Evolutionary conservation across 1,139 yeast genomes (phyloP).

Genomic region (Suhomyces anneliseae): DNA sequence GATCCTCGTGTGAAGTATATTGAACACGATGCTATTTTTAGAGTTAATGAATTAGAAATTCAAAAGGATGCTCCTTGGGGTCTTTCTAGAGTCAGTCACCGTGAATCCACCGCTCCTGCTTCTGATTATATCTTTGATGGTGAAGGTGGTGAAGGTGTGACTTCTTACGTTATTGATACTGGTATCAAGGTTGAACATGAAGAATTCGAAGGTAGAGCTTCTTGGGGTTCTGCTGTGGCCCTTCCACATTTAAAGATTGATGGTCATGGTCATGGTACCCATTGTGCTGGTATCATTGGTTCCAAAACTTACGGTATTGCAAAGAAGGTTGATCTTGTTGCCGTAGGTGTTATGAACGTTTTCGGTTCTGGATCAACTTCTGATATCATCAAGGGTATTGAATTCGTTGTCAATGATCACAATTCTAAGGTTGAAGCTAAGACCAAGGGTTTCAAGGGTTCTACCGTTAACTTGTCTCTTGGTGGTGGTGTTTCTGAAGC

Average conservation of each 20-base stretch:
- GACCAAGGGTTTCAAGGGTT: slow-evolving; percentile 44
- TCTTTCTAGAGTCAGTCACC: slow-evolving; percentile 36
- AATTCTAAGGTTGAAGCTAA: slow-evolving; percentile 27
- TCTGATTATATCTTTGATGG: slow-evolving; percentile 34
- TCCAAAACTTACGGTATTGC: slow-evolving; percentile 45
- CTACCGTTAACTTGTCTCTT: slow-evolving; percentile 45
- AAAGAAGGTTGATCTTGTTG: slow-evolving; percentile 42
- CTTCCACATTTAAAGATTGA: slow-evolving; percentile 37
- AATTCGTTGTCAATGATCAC: slow-evolving; percentile 42
- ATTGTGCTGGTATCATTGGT: slow-evolving; percentile 49
- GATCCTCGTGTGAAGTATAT: slow-evolving; percentile 35
- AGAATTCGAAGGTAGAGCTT: slow-evolving; percentile 45
- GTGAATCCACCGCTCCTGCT: slow-evolving; percentile 17
- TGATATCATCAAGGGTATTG: slow-evolving; percentile 46
- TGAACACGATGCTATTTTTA: slow-evolving; percentile 37
- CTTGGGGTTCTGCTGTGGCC: slow-evolving; percentile 44
- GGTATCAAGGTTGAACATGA: slow-evolving; percentile 43
- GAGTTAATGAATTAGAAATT: slow-evolving; percentile 34
- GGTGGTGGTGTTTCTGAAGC: slow-evolving; percentile 47
- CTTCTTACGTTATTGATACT: slow-evolving; percentile 46
- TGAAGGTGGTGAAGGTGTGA: slow-evolving; percentile 46
- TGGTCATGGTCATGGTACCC: slow-evolving; percentile 46
- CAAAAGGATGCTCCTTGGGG: slow-evolving; percentile 48
- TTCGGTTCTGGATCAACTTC: slow-evolving; percentile 44
- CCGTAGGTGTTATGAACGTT: slow-evolving; percentile 43